Base-by-base conservation (phyloP, 805 yeast species). In the Teunomyces stri region DNA sequence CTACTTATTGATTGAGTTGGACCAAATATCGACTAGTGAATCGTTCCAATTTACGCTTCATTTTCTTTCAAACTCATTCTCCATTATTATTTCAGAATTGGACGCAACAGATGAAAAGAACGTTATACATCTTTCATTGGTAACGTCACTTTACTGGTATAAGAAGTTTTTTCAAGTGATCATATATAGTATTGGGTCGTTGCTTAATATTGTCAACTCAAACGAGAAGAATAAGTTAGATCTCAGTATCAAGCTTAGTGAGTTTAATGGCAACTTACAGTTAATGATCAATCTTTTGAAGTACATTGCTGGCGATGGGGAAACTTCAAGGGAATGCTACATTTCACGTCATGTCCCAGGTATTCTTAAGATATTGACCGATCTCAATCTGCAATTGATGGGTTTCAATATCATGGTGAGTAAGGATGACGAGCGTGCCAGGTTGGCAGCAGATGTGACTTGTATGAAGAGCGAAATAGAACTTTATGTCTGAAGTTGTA, bases 21-120 rank as follows among this genome's bases (percentile, higher is more conserved):
- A 72, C 55, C 75, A 70, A 53, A 48, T 70, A 2, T 66, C 72
- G 7, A 48, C 64, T 4, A 64, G 68, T 13, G 70, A 72, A 47
- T 64, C 69, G 43, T 63, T 64, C 41, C 76, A 72, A 50, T 71
- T 71, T 52, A 65, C 74, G 6, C 58, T 70, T 13, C 76, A 72
- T 49, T 72, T 71, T 49, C 57, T 72, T 36, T 67, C 71, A 20
- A 69, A 68, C 51, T 68, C 70, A 10, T 72, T 70, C 50, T 59
- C 71, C 11, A 61, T 72, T 42, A 51, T 72, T 11, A 56, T 68
- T 28, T 48, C 59, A 10, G 61, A 62, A 22, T n/a, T 46, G 22
- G 54, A 53, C 15, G 6, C 30, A 12, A 41, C 42, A 2, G 45
- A 46, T 12, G 30, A 45, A 10, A 40, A 44, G 18, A 20, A 10